Evolutionary conservation across 768 basidiomycete genomes (phyloP).

Genomic region (Amanita brunnescens): DNA sequence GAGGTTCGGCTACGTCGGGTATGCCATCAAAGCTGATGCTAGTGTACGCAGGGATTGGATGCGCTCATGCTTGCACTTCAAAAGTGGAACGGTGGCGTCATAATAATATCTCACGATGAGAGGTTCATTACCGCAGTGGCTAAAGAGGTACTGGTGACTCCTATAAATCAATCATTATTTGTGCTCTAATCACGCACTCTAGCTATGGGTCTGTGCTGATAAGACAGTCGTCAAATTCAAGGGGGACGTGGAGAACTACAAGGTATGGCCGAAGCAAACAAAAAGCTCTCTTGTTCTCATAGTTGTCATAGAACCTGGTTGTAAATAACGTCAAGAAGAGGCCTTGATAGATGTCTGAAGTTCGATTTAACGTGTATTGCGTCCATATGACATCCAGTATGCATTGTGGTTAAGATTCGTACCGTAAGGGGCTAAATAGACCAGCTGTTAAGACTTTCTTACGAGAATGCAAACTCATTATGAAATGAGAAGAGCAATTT

Average conservation of each 20-base stretch:
- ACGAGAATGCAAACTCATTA: background rate
- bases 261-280: slow-evolving; percentile 37
- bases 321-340: slow-evolving; percentile 61
- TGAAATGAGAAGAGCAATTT: background rate
- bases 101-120: slow-evolving; percentile 93
- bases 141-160: slow-evolving; percentile 45
- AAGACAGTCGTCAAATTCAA: slow-evolving; percentile 73
- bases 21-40: slow-evolving; percentile 3
- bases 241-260: slow-evolving; percentile 89
- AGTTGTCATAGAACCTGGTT: slow-evolving; percentile 50
- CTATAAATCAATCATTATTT: background rate
- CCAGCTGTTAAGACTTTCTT: background rate
- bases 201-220: slow-evolving; percentile 94
- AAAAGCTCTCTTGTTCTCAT: background rate
- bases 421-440: background rate
- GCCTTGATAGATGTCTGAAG: slow-evolving; percentile 24
- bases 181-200: background rate
- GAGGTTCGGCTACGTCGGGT: slow-evolving; percentile 41
- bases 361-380: no score
- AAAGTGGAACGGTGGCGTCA: slow-evolving; percentile 85
- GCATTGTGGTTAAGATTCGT: background rate
- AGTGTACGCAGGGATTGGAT: slow-evolving; percentile 70
- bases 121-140: slow-evolving; percentile 89
- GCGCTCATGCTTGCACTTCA: slow-evolving; percentile 81
- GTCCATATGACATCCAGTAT: background rate